These are phyloP conservation scores for Xylariaceae sp. DNA, from an alignment of 2,329 filamentous ascomycete genomes.

Conservation along the genomic window DNA sequence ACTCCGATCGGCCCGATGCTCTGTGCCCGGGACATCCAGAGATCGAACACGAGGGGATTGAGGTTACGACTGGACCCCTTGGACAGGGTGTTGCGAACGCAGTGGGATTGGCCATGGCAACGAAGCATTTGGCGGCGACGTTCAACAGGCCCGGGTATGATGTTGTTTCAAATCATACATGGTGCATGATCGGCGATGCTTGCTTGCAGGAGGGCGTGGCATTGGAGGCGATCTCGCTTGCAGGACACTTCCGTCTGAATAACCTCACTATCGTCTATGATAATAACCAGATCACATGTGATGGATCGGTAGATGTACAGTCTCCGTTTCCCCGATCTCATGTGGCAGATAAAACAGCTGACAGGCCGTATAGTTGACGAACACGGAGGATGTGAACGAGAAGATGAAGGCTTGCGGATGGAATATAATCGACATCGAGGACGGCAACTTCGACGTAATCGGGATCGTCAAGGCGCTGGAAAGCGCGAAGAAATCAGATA, in stretches of 20 bases:
- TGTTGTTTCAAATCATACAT: slow-evolving; percentile 45
- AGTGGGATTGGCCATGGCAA: slow-evolving; percentile 51
- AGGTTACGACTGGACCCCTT: slow-evolving; percentile 53
- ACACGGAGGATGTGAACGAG: slow-evolving; percentile 45
- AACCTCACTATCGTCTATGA: slow-evolving; percentile 53
- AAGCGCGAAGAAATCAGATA: slow-evolving; percentile 34
- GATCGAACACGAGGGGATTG: slow-evolving; percentile 50
- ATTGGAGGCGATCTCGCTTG: slow-evolving; percentile 49
- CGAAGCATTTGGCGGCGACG: slow-evolving; percentile 46
- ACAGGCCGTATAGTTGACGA: slow-evolving; percentile 16
- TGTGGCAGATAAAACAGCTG: no score
- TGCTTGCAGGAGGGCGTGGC: slow-evolving; percentile 54
- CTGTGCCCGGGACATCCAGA: slow-evolving; percentile 51
- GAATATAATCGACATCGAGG: slow-evolving; percentile 46
- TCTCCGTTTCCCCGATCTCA: no score
- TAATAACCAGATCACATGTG: slow-evolving; percentile 55
- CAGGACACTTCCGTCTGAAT: slow-evolving; percentile 46
- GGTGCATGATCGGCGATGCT: slow-evolving; percentile 52
- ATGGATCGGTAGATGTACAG: slow-evolving; percentile 42
- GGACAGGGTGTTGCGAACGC: slow-evolving; percentile 55
- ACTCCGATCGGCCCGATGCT: slow-evolving; percentile 35
- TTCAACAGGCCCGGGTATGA: slow-evolving; percentile 47
- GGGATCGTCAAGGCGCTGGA: slow-evolving; percentile 41
- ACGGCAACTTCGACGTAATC: slow-evolving; percentile 44
- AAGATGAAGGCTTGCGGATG: slow-evolving; percentile 52